phyloP scores from a whole-genome alignment of 1,284 basidiomycete genomes.

The Meira nashicola region DNA sequence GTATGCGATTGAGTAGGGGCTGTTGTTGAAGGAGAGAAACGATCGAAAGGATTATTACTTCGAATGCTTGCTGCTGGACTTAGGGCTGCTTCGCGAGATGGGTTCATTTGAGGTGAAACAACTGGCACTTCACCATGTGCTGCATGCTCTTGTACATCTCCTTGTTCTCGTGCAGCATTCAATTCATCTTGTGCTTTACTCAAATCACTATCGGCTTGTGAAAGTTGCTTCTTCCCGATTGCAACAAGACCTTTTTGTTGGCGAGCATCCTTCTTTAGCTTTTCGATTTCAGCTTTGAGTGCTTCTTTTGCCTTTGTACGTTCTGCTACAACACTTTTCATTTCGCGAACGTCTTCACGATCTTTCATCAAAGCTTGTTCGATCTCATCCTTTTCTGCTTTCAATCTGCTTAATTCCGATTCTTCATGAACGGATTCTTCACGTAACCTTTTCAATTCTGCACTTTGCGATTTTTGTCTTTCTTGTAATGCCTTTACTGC shows the following conservation, averaged over 20 bases:
- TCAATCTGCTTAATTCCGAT: slow-evolving; percentile 81
- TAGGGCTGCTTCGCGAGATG: slow-evolving; percentile 17
- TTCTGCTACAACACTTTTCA: slow-evolving; percentile 79
- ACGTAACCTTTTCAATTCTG: slow-evolving; percentile 69
- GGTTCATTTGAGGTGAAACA: no score
- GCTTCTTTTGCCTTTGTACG: slow-evolving; percentile 69
- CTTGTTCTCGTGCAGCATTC: neutral
- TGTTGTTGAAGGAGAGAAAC: slow-evolving; percentile 55
- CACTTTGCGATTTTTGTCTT: slow-evolving; percentile 67
- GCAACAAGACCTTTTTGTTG: slow-evolving; percentile 92
- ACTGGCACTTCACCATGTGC: slow-evolving; percentile 4
- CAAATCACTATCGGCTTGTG: slow-evolving; percentile 73
- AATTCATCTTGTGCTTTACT: slow-evolving; percentile 67
- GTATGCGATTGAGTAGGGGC: slow-evolving; percentile 51
- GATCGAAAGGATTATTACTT: slow-evolving; percentile 91
- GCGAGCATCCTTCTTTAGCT: slow-evolving; percentile 84
- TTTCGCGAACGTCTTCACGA: slow-evolving; percentile 85
- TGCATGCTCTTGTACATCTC: slow-evolving; percentile 8
- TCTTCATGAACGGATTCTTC: slow-evolving; percentile 83
- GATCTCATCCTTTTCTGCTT: slow-evolving; percentile 85
- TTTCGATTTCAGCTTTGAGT: slow-evolving; percentile 75
- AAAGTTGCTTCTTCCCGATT: slow-evolving; percentile 89
- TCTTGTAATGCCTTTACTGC: slow-evolving; percentile 70
- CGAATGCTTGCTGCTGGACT: slow-evolving; percentile 58
- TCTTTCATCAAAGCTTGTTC: slow-evolving; percentile 82